These are phyloP conservation scores for Paramecium pentaurelia DNA, from an alignment of 73 alveolate species.

Conservation along the genomic window DNA sequence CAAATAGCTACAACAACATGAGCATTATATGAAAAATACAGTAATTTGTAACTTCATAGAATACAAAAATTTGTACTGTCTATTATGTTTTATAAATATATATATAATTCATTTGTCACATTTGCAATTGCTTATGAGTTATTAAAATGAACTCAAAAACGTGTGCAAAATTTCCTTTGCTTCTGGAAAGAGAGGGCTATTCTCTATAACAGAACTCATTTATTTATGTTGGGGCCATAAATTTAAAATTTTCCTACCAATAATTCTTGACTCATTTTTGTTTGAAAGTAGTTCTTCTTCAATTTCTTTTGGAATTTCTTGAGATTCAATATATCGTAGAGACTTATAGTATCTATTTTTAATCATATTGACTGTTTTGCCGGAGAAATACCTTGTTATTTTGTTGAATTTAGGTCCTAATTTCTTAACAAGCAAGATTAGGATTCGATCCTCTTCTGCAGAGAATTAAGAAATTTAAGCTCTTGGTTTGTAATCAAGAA, in stretches of 20 bases:
- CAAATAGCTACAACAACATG: neutral
- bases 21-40: neutral
- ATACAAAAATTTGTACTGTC: neutral
- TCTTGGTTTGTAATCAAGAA: neutral
- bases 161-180: neutral
- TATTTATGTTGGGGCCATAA: neutral
- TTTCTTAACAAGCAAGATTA: neutral
- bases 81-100: neutral
- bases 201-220: neutral
- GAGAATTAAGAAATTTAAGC: neutral
- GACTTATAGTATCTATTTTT: constrained; percentile 17
- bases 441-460: neutral
- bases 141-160: neutral
- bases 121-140: neutral
- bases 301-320: neutral
- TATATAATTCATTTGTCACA: neutral
- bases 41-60: neutral
- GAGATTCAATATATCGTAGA: neutral
- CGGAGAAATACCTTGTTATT: neutral
- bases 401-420: constrained; percentile 9
- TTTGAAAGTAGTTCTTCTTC: neutral
- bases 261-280: neutral
- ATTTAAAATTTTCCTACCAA: neutral
- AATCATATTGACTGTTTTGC: constrained; percentile 19
- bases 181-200: constrained; percentile 15